A percentile compares a stretch with the other conserved stretches of the same genome.
Evolutionary conservation across 2,329 filamentous ascomycete species (phyloP).

Genomic region (Claviceps digitariae): DNA sequence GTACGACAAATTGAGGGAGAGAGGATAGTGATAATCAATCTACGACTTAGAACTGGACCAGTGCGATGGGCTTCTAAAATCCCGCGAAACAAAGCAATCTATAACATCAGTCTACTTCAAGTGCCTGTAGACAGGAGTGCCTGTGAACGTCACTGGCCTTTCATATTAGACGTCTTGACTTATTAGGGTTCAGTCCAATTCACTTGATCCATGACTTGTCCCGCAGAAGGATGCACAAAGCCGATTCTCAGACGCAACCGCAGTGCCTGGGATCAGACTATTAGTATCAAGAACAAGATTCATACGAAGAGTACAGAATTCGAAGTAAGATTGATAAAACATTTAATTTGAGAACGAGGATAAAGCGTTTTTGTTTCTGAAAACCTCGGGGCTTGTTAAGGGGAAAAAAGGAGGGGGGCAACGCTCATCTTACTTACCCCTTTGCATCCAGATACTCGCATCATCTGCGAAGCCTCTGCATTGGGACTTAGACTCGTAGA

Average conservation of each 20-base stretch:
- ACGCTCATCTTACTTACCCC: conserved; percentile 70
- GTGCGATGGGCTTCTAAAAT: too few species aligned
- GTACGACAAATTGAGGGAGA: too few species aligned
- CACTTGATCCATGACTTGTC: conserved; percentile 76
- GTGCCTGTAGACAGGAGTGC: not conserved
- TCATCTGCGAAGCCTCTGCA: conserved; percentile 75
- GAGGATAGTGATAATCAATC: too few species aligned
- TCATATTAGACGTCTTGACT: not conserved
- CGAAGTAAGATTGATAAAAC: not conserved
- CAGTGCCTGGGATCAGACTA: conserved; percentile 46
- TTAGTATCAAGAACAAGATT: not conserved
- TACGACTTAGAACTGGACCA: too few species aligned
- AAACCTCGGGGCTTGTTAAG: too few species aligned
- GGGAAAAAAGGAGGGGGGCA: not conserved
- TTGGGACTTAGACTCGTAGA: conserved; percentile 62
- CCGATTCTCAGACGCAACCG: conserved; percentile 75
- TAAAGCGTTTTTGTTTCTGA: not conserved
- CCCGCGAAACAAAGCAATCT: not conserved
- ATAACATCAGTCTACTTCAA: not conserved
- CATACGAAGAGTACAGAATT: not conserved
- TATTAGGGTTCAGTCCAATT: conserved; percentile 79
- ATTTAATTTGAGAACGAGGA: not conserved
- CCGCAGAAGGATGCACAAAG: conserved; percentile 57
- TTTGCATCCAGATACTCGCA: conserved; percentile 74
- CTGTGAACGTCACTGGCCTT: too few species aligned